Evolutionary conservation across 2,329 filamentous ascomycete species (phyloP).

Genomic region (Aspergillus chevalieri): DNA sequence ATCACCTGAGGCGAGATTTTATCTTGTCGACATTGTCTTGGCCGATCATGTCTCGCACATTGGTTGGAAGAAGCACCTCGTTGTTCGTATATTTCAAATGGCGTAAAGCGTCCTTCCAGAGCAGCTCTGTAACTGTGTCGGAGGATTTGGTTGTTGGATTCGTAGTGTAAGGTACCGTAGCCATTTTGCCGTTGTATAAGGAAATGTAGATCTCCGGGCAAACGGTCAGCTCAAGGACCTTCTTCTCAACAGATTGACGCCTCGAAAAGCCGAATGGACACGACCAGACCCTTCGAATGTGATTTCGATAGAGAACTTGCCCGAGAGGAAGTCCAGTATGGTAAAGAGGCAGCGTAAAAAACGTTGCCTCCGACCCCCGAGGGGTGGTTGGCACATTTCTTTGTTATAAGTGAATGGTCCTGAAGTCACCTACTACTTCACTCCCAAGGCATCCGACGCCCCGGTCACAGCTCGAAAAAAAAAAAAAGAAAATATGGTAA

Average conservation of each 20-base stretch:
- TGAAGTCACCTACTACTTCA: neutral
- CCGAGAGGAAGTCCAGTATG: neutral
- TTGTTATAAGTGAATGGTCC: constrained; percentile 10
- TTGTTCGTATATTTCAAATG: constrained; percentile 26
- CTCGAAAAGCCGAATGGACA: neutral
- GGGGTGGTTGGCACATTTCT: constrained; percentile 13
- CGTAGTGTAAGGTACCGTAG: constrained; percentile 8
- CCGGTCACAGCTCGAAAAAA: neutral
- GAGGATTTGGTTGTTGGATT: constrained; percentile 8
- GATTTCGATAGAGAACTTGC: constrained; percentile 3
- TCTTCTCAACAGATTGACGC: neutral
- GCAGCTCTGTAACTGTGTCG: constrained; percentile 17
- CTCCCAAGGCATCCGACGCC: neutral
- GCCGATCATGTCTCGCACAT: constrained; percentile 25
- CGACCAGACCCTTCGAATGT: constrained; percentile 5
- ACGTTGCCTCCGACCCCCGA: neutral
- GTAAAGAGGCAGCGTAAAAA: neutral
- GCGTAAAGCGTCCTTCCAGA: constrained; percentile 27
- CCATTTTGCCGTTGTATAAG: constrained; percentile 6
- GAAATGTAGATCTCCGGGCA: neutral
- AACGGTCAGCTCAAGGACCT: neutral
- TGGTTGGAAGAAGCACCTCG: constrained; percentile 26
- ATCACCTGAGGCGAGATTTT: constrained; percentile 26
- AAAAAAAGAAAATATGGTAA: neutral
- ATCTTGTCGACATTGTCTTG: constrained; percentile 24